Percentiles rank a stretch among this genome's conserved stretches.
These are phyloP conservation scores for Bipolaris gigantea DNA, from an alignment of 2,329 filamentous ascomycete species.

Conservation along the genomic window DNA sequence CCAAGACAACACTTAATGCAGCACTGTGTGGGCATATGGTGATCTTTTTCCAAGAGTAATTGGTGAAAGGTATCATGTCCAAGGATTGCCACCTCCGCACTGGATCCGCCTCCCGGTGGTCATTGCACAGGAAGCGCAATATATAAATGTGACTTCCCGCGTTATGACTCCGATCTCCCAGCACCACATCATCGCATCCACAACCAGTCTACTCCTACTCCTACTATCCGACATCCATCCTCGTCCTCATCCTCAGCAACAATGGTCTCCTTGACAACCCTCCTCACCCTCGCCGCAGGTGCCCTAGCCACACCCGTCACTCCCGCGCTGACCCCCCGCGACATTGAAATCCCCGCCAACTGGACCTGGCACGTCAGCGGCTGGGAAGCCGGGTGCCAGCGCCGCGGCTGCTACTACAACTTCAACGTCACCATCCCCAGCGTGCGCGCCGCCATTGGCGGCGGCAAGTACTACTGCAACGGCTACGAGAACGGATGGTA, in stretches of 20 bases:
- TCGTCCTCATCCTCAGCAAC: not conserved
- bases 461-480: constrained; percentile 22
- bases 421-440: constrained; percentile 28
- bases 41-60: too few relatives aligned
- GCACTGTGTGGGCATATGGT: too few relatives aligned
- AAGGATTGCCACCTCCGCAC: too few relatives aligned
- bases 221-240: too few relatives aligned
- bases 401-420: constrained; percentile 25
- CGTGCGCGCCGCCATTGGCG: constrained; percentile 9
- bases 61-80: too few relatives aligned
- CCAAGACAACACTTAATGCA: too few relatives aligned
- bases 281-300: constrained; percentile 11
- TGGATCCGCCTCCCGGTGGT: too few relatives aligned
- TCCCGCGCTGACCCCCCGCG: constrained; percentile 1
- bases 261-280: constrained; percentile 19
- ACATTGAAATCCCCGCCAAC: constrained; percentile 11
- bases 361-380: constrained; percentile 24
- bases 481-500: constrained; percentile 20
- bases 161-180: too few relatives aligned
- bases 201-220: too few relatives aligned
- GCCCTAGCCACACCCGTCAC: constrained; percentile 11
- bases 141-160: too few relatives aligned
- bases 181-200: too few relatives aligned
- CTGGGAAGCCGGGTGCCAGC: constrained; percentile 23
- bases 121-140: too few relatives aligned